These are phyloP conservation scores for Aureobasidium leucospermi DNA, from an alignment of 2,329 filamentous ascomycete species.

Conservation along the genomic window DNA sequence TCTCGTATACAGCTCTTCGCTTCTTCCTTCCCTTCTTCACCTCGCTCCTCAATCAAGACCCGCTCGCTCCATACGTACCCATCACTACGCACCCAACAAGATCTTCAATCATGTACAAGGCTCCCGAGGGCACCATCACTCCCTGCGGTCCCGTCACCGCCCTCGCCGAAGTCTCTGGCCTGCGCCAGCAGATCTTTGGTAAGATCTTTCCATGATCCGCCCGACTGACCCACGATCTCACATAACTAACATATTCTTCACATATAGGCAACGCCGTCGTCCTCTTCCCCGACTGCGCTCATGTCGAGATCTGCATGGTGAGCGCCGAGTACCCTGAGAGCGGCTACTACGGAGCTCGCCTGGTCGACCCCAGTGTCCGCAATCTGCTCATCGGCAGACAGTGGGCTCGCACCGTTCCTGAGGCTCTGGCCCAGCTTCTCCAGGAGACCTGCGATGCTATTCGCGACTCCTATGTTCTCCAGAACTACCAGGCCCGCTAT, in stretches of 20 bases:
- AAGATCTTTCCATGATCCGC: not conserved
- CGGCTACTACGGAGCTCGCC: slow-evolving; percentile 1
- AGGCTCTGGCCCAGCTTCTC: not conserved
- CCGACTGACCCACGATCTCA: not conserved
- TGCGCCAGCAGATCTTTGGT: slow-evolving; percentile 7
- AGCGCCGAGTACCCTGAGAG: slow-evolving; percentile 4
- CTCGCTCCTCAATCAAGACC: too few species aligned
- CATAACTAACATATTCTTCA: not conserved
- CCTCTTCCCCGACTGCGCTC: not conserved
- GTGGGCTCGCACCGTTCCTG: not conserved
- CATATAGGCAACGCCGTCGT: not conserved
- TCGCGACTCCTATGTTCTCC: not conserved
- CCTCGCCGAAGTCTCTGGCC: not conserved
- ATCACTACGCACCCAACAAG: not conserved
- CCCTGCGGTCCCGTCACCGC: not conserved
- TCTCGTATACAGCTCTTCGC: not conserved
- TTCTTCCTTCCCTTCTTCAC: too few species aligned
- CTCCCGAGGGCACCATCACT: not conserved
- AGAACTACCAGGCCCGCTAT: not conserved
- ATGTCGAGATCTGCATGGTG: not conserved
- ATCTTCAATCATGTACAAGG: not conserved
- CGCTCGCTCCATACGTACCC: too few species aligned
- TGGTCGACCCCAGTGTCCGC: not conserved
- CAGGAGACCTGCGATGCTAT: not conserved
- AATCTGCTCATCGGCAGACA: not conserved